phyloP scores from a whole-genome alignment of 768 basidiomycete species.

The Psilocybe cubensis region DNA sequence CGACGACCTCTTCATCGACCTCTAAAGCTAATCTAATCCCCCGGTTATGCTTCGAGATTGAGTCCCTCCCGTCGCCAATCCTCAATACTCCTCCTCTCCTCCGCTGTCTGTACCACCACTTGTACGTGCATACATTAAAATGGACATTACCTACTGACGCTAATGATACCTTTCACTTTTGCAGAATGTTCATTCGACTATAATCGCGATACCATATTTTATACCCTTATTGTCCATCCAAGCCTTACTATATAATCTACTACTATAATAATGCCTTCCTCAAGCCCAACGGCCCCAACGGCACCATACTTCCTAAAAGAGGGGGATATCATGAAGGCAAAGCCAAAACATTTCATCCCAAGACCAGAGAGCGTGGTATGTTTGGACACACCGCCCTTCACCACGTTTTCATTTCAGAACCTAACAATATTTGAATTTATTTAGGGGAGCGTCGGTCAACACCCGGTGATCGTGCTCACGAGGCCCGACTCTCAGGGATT shows the following conservation, averaged over 20 bases:
- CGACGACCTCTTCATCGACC: slow-evolving; percentile 4
- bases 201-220: slow-evolving; percentile 7
- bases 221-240: slow-evolving; percentile 11
- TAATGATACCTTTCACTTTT: background rate
- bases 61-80: background rate
- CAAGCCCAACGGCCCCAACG: slow-evolving; percentile 3
- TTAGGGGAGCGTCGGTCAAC: slow-evolving; percentile 28
- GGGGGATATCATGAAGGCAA: slow-evolving; percentile 31
- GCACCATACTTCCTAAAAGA: slow-evolving; percentile 13
- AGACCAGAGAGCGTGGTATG: slow-evolving; percentile 26
- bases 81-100: background rate
- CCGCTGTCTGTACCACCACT: slow-evolving; percentile 1
- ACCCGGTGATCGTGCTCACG: slow-evolving; percentile 26
- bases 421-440: slow-evolving; percentile 5
- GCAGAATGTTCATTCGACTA: slow-evolving; percentile 11
- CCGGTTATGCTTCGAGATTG: slow-evolving; percentile 19
- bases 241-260: slow-evolving; percentile 11
- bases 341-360: slow-evolving; percentile 29
- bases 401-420: background rate
- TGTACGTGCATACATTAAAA: slow-evolving; percentile 1
- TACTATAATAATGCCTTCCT: slow-evolving; percentile 19
- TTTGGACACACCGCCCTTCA: background rate
- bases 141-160: background rate
- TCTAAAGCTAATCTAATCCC: slow-evolving; percentile 10
- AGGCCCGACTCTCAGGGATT: slow-evolving; percentile 22